These are phyloP conservation scores for Dactylellina drechsleri DNA, from an alignment of 2,329 filamentous ascomycete species.

Conservation along the genomic window DNA sequence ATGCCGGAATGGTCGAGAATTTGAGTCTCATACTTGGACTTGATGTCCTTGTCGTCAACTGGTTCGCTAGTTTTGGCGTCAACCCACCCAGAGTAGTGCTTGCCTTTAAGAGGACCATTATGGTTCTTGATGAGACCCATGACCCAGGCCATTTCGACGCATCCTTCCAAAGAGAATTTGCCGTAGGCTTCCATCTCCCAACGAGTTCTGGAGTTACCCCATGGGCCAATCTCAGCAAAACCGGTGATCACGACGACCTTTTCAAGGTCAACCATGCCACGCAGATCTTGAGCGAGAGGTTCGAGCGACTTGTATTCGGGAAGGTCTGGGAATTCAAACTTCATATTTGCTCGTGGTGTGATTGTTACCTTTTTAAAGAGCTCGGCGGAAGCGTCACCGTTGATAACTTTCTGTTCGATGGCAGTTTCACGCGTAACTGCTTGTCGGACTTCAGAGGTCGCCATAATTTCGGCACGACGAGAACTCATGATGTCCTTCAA, in stretches of 20 bases:
- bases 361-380: constrained; percentile 95
- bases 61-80: constrained; percentile 93
- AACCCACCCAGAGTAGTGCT: constrained; percentile 96
- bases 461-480: constrained; percentile 91
- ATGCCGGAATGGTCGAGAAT: constrained; percentile 98
- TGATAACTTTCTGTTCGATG: constrained; percentile 96
- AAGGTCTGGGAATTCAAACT: constrained; percentile 90
- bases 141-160: constrained; percentile 99
- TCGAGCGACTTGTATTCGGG: constrained; percentile 95
- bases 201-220: constrained; percentile 96
- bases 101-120: constrained; percentile 94
- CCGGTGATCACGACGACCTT: constrained; percentile 98
- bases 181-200: constrained; percentile 99
- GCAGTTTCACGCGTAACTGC: constrained; percentile 95
- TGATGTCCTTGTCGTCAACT: constrained; percentile 97
- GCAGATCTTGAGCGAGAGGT: constrained; percentile 85
- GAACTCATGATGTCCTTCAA: constrained; percentile 93
- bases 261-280: constrained; percentile 98
- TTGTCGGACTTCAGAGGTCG: constrained; percentile 90
- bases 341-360: constrained; percentile 95
- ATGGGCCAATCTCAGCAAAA: constrained; percentile 94
- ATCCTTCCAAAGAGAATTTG: constrained; percentile 96
- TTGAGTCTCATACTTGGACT: constrained; percentile 95
- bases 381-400: constrained; percentile 89
- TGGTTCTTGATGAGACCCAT: constrained; percentile 99